Percentiles rank a stretch among this genome's conserved stretches.
Evolutionary conservation across 2,329 filamentous ascomycete species (phyloP).

Genomic region (Pseudocercospora cruenta): DNA sequence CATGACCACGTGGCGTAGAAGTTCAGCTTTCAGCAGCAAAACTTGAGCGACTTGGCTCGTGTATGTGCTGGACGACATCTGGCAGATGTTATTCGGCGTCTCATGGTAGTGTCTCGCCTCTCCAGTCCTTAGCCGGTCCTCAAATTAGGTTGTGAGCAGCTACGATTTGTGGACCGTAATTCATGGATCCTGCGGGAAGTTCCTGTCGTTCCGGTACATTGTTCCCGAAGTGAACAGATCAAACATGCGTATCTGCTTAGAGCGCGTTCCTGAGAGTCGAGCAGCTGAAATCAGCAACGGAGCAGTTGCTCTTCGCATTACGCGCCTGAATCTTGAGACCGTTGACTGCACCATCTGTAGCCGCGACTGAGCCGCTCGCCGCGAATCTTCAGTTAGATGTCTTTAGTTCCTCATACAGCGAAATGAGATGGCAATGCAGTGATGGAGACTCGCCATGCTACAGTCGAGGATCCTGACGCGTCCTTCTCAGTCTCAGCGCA

Average conservation of each 20-base stretch:
- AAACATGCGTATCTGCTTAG: background rate
- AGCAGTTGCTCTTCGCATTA: background rate
- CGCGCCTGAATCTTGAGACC: background rate
- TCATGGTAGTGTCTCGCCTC: too few relatives aligned
- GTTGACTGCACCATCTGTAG: too few relatives aligned
- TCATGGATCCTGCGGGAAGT: too few relatives aligned
- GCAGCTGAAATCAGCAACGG: background rate
- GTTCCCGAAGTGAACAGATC: background rate
- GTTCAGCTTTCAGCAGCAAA: too few relatives aligned
- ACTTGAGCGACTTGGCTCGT: too few relatives aligned
- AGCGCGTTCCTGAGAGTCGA: background rate
- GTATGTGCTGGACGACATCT: background rate
- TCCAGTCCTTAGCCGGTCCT: too few relatives aligned
- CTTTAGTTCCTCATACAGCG: background rate
- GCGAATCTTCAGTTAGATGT: background rate
- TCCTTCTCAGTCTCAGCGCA: background rate
- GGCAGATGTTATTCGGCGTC: background rate
- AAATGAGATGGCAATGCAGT: background rate
- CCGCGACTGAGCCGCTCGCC: background rate
- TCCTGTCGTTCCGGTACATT: background rate
- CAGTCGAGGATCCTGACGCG: background rate
- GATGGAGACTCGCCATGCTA: background rate
- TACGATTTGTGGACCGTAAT: too few relatives aligned
- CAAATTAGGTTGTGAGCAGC: too few relatives aligned
- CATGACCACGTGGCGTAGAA: too few relatives aligned